phyloP scores from a whole-genome alignment of 2,329 filamentous ascomycete species.

The Pseudogymnoascus sp. region DNA sequence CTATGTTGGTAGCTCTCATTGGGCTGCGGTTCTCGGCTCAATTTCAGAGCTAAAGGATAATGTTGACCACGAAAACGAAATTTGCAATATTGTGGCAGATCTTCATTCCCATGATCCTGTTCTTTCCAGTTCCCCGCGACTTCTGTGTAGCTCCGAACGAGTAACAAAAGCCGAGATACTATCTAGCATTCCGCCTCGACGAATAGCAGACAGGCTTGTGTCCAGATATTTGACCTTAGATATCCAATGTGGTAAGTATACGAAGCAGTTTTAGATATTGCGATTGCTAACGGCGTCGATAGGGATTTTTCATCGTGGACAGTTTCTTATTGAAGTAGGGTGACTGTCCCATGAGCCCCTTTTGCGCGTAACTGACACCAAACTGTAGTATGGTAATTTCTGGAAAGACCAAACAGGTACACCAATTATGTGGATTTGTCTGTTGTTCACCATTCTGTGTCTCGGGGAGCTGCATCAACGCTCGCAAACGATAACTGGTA shows the following conservation, averaged over 20 bases:
- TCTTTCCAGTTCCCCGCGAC: conserved; percentile 20
- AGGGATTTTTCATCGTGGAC: conserved; percentile 24
- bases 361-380: conserved; percentile 15
- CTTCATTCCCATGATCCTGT: conserved; percentile 19
- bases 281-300: conserved; percentile 15
- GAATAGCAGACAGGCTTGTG: conserved; percentile 24
- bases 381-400: conserved; percentile 26
- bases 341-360: conserved; percentile 11
- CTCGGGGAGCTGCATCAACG: conserved; percentile 14
- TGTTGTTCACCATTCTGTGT: conserved; percentile 22
- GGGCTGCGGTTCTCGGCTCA: conserved; percentile 26
- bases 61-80: background rate
- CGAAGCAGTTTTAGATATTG: conserved; percentile 17
- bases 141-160: conserved; percentile 22
- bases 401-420: conserved; percentile 22
- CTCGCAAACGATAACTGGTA: background rate
- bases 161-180: conserved; percentile 26
- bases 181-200: conserved; percentile 23
- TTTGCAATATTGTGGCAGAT: conserved; percentile 4
- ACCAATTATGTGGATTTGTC: conserved; percentile 21
- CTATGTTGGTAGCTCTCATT: conserved; percentile 28
- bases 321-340: conserved; percentile 25
- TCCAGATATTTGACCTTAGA: conserved; percentile 23
- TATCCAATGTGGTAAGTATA: conserved; percentile 19
- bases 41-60: conserved; percentile 22